Evolutionary conservation across 2,329 filamentous ascomycete species (phyloP).

Genomic region (Trichoderma sp.): DNA sequence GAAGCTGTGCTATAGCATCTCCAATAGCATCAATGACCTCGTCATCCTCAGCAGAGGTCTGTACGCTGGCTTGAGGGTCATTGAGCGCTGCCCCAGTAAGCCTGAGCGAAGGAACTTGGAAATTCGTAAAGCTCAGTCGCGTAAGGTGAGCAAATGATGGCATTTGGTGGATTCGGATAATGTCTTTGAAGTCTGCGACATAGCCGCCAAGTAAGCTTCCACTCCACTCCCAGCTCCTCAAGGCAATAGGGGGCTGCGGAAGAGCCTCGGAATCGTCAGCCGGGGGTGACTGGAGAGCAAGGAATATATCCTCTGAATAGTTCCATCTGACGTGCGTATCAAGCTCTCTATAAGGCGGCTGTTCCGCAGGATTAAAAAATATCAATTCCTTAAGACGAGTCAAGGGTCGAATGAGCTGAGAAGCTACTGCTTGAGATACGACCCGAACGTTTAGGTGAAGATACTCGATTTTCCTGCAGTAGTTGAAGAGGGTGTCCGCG

Average conservation of each 20-base stretch:
- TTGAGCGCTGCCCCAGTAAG: constrained; percentile 39
- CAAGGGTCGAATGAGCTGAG: constrained; percentile 63
- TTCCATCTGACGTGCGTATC: constrained; percentile 64
- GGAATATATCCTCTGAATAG: constrained; percentile 67
- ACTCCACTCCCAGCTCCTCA: constrained; percentile 65
- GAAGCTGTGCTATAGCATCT: constrained; percentile 49
- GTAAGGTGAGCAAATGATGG: constrained; percentile 58
- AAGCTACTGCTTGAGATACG: constrained; percentile 44
- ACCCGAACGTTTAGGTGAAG: constrained; percentile 72
- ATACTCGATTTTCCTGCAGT: constrained; percentile 69
- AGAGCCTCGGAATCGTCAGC: constrained; percentile 41
- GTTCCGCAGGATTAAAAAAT: constrained; percentile 69
- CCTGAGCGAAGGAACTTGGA: constrained; percentile 56
- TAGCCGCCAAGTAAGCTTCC: constrained; percentile 52
- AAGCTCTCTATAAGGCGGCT: constrained; percentile 64
- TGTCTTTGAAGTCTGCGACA: constrained; percentile 49
- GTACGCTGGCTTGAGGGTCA: constrained; percentile 37
- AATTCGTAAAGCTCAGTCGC: constrained; percentile 63
- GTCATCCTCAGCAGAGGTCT: constrained; percentile 44
- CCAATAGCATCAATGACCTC: constrained; percentile 44
- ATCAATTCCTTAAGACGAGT: constrained; percentile 70
- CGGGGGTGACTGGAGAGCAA: constrained; percentile 59
- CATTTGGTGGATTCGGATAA: constrained; percentile 55
- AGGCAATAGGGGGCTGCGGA: constrained; percentile 38
- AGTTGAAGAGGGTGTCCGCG: constrained; percentile 58